These are phyloP conservation scores for Tephrocybe rancida DNA, from an alignment of 768 basidiomycete species.

Conservation along the genomic window DNA sequence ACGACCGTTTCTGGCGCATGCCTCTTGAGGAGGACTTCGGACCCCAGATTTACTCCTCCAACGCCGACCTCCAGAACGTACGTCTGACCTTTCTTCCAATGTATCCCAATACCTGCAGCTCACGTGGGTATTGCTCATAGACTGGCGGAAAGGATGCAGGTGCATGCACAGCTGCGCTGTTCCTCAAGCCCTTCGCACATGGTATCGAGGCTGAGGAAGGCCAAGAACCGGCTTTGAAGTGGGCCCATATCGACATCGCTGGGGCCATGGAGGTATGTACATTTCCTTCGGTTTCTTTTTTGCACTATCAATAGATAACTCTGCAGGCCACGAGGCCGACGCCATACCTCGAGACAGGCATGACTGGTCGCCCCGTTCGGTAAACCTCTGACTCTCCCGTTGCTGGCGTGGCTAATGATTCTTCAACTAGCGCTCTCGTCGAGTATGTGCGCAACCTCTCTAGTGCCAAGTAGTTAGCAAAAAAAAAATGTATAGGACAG, in stretches of 20 bases:
- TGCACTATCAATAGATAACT: not conserved
- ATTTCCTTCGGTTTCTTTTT: not conserved
- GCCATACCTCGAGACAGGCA: conserved; percentile 71
- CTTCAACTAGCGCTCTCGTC: conserved; percentile 33
- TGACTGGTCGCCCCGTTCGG: conserved; percentile 83
- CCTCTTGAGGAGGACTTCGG: conserved; percentile 83
- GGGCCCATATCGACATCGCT: conserved; percentile 90
- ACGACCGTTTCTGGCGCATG: conserved; percentile 90
- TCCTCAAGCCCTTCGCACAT: conserved; percentile 82
- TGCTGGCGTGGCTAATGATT: not conserved
- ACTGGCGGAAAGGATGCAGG: conserved; percentile 76
- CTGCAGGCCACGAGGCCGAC: conserved; percentile 50
- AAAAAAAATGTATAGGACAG: too few species aligned
- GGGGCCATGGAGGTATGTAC: conserved; percentile 71
- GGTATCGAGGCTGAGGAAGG: conserved; percentile 69
- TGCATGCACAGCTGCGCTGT: conserved; percentile 80
- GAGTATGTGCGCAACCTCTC: conserved; percentile 41
- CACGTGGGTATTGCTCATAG: conserved; percentile 30
- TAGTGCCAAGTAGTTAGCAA: conserved; percentile 20
- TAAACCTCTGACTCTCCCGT: conserved; percentile 34
- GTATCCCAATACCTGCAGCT: not conserved
- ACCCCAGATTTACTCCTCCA: conserved; percentile 74
- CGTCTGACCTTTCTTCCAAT: conserved; percentile 12
- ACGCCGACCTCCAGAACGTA: conserved; percentile 84
- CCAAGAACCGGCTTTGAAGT: conserved; percentile 57